Conservation (phyloP, 768 basidiomycete genomes). For the Clitopilus passeckerianus region DNA sequence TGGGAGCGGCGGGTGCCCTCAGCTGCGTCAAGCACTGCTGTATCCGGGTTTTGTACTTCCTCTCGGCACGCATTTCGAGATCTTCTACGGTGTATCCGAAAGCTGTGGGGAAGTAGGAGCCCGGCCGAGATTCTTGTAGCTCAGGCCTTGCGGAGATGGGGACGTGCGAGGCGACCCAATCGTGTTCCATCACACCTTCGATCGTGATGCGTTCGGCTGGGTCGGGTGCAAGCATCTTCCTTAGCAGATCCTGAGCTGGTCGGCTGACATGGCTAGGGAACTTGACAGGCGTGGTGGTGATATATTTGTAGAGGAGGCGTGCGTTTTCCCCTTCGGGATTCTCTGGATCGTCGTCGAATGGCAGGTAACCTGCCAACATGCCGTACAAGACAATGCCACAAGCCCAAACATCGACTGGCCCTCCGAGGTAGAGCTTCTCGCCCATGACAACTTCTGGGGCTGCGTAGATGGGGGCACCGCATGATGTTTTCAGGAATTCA, state of each 20-base stretch:
- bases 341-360: background rate
- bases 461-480: background rate
- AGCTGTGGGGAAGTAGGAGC: background rate
- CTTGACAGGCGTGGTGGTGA: background rate
- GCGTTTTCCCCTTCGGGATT: background rate
- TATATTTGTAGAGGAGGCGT: background rate
- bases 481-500: background rate
- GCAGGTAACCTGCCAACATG: background rate
- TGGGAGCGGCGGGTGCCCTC: background rate
- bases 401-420: background rate
- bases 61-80: background rate
- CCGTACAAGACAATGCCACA: background rate
- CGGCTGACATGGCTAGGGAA: background rate
- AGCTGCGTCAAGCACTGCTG: background rate
- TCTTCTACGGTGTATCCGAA: background rate
- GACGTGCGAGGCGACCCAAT: background rate
- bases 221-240: background rate
- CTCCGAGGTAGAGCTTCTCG: background rate
- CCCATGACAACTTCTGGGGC: background rate
- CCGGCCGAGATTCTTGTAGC: background rate
- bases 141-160: background rate
- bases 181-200: background rate
- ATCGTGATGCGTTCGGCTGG: background rate
- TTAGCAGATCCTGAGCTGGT: background rate
- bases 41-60: background rate